Base-by-base conservation (phyloP, 106 monocot species). In the Apostasia ramifera region DNA sequence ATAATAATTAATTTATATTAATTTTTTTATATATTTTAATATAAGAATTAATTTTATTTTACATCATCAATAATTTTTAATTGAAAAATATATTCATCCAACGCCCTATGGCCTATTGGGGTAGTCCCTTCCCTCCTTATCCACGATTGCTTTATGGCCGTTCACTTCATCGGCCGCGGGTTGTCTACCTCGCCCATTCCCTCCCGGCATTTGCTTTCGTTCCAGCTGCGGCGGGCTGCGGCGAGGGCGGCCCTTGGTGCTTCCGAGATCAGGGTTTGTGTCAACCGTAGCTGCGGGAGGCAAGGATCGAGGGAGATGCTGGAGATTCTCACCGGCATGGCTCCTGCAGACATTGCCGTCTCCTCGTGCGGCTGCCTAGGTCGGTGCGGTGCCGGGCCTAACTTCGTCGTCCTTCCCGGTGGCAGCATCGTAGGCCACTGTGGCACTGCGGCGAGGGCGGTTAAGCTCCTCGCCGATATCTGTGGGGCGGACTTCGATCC, bases 311-410 rank as follows among this genome's bases (percentile, higher is more conserved):
- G 81, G 42, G 74, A 74, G 45, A 76, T 70, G 62, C 81, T 85
- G 9, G 78, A 70, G 12, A 58, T 67, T 26, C 74, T 74, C 57
- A 45, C 74, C 26, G 12, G 41, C 48, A 66, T 74, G 12, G 66
- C 66, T 0, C 74, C 67, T 0, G 49, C 54, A 0, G 53, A 12
- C 38, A 37, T 74, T 26, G 9, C 59, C 49, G 65, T 67, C 50
- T 9, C 57, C 37, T 74, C 74, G 7, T 67, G 74, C 58, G 74
- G 74, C 8, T 85, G 85, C 75, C 85, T 85, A 67, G 85, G 81
- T 54, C 74, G 74, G 37, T 85, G 81, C 63, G 85, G 85, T 47
- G 73, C 78, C 8, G 85, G 81, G 46, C 81, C 81, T n/a, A 85
- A 81, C 51, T 78, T 85, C 53, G 81, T 71, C 15, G 61, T 81